These are phyloP conservation scores for Quercus parvula DNA, from an alignment of 306 rosid genomes.

Conservation along the genomic window DNA sequence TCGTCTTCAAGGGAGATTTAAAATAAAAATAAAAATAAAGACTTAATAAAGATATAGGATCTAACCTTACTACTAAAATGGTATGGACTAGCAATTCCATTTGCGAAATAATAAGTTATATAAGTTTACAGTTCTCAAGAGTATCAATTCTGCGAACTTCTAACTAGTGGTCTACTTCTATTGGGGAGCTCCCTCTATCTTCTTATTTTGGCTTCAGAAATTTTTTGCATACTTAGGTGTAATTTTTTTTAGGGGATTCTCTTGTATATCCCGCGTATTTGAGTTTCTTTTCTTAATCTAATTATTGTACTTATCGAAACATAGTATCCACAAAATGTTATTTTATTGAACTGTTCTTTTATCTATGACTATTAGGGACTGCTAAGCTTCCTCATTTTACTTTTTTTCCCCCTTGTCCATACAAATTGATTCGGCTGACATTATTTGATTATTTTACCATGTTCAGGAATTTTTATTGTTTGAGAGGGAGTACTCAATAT, in stretches of 20 bases:
- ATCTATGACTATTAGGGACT: background rate
- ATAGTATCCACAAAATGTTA: too few species aligned
- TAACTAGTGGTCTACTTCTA: background rate
- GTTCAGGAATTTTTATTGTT: slow-evolving; percentile 69
- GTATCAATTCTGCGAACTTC: background rate
- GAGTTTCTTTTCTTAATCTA: background rate
- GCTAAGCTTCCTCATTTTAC: background rate
- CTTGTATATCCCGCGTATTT: background rate
- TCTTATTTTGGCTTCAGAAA: background rate
- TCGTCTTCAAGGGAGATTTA: background rate
- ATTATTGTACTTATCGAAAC: background rate
- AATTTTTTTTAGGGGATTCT: background rate
- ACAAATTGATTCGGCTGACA: slow-evolving; percentile 4
- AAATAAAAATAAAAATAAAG: too few species aligned
- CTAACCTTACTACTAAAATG: background rate
- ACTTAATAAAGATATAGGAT: too few species aligned
- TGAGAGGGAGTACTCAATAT: slow-evolving; percentile 75
- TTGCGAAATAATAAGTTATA: background rate
- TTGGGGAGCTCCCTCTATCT: background rate
- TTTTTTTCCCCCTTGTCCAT: too few species aligned
- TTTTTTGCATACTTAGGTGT: background rate
- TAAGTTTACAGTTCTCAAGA: background rate
- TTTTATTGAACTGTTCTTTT: background rate
- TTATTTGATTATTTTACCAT: slow-evolving; percentile 2
- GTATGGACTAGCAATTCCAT: background rate